Evolutionary conservation across 331 rosid genomes (phyloP), one percentile per base, ranked within the genome.

Genomic region (Phaseolus coccineus): DNA sequence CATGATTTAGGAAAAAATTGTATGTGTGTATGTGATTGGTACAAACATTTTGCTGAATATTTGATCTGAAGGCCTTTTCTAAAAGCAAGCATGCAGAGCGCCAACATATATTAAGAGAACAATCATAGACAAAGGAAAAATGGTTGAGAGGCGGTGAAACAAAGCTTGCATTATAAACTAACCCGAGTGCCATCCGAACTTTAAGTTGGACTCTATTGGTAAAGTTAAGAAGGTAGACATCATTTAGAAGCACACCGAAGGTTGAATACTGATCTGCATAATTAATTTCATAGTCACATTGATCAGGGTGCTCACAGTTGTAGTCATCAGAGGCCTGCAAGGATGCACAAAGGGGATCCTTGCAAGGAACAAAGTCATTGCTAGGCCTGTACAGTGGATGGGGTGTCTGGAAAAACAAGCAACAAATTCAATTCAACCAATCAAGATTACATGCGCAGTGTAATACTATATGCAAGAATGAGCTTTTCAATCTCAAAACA

Each of bases 251-350:
- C 19, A 90, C 94, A 27, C 98, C 98, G 8, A 87, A 87, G 24
- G 97, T 85, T 65, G 96, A 90, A 81, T 91, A 91, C n/a, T 96
- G 97, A 77, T 95, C 98, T 39, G 91, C 94, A 81, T 92, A 95
- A 81, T 83, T 79, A 82, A 95, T 80, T 74, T 90, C 93, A 51
- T 95, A 92, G 80, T 95, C 90, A 82, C 98, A 95, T 84, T 90
- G 98, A 74, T 81, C 85, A 37, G 92, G 93, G 58, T 74, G 69
- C 28, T 88, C 90, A 55, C 97, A 92, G 13, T 28, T 73, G 83
- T 88, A 87, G 55, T 87, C 77, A 25, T 82, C 80, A 3, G 82
- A 82, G 37, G 91, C 74, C 52, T 89, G 91, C 83, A 94, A 86
- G 46, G 97, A 86, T 64, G 75, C 80, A 78, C 97, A 94, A 0